phyloP scores from a whole-genome alignment of 257 asterid genomes.

The Vinca minor region DNA sequence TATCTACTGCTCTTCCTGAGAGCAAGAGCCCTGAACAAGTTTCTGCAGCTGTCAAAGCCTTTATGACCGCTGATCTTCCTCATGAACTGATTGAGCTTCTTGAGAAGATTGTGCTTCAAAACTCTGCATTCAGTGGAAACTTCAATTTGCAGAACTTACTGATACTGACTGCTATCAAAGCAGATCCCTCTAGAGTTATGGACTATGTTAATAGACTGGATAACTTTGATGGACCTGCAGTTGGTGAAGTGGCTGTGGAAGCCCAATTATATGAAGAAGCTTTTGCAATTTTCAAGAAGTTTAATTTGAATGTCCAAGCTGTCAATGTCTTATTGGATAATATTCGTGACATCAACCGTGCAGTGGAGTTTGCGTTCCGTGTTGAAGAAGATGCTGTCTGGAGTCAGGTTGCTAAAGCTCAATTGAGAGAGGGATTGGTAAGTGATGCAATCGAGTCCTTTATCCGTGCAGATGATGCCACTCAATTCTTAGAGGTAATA shows the following conservation, averaged over 20 bases:
- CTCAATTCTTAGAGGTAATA: constrained; percentile 84
- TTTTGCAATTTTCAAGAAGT: constrained; percentile 90
- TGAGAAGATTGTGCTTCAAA: constrained; percentile 96
- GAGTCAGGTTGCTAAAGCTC: constrained; percentile 99
- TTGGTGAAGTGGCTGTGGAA: constrained; percentile 97
- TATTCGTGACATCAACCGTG: constrained; percentile 84
- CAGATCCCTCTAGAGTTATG: constrained; percentile 97
- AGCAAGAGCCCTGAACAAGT: constrained; percentile 99
- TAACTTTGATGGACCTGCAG: constrained; percentile 99
- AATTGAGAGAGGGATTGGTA: constrained; percentile 90
- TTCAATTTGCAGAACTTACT: constrained; percentile 89
- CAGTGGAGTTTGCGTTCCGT: constrained; percentile 96
- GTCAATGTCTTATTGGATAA: constrained; percentile 84
- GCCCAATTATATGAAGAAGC: constrained; percentile 93
- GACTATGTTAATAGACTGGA: constrained; percentile 94
- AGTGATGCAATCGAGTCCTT: constrained; percentile 98
- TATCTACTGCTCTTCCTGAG: constrained; percentile 98
- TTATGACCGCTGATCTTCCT: constrained; percentile 99
- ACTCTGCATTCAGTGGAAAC: constrained; percentile 98
- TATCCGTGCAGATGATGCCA: constrained; percentile 93
- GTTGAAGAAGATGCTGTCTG: constrained; percentile 98
- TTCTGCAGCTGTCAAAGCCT: constrained; percentile 98
- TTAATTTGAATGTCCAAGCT: constrained; percentile 98
- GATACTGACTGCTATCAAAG: constrained; percentile 91
- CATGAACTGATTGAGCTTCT: constrained; percentile 96